phyloP scores from a whole-genome alignment of 352 stramenopile species.

The Phytophthora agathidicida region DNA sequence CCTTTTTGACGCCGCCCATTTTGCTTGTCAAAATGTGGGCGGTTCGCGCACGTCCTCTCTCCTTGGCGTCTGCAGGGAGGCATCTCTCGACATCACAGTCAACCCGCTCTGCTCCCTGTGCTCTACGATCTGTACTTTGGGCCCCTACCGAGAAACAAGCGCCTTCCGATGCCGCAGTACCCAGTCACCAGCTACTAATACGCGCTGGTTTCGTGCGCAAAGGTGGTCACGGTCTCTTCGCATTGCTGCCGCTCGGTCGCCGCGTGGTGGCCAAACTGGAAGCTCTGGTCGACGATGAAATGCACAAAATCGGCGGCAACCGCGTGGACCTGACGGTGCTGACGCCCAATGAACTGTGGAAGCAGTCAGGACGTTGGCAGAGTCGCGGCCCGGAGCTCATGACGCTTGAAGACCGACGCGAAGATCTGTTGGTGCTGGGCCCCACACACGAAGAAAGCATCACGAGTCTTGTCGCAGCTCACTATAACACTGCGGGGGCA shows the following conservation, averaged over 20 bases:
- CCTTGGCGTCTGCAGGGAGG: conserved; percentile 1
- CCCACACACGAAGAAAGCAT: conserved; percentile 89
- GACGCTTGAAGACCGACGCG: conserved; percentile 74
- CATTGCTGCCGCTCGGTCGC: conserved; percentile 77
- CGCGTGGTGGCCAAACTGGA: conserved; percentile 84
- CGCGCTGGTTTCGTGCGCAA: conserved; percentile 90
- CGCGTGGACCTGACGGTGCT: conserved; percentile 85
- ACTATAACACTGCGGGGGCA: conserved; percentile 48
- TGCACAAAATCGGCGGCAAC: conserved; percentile 79
- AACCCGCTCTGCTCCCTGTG: conserved; percentile 13
- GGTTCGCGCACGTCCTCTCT: conserved; percentile 10
- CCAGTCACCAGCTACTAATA: conserved; percentile 86
- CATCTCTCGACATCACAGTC: conserved; percentile 25
- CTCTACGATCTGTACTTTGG: conserved; percentile 64
- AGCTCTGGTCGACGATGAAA: conserved; percentile 81
- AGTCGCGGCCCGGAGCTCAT: conserved; percentile 85
- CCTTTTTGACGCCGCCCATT: conserved; percentile 5
- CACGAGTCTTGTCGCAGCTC: conserved; percentile 73
- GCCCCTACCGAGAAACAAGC: conserved; percentile 79
- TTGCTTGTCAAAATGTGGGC: conserved; percentile 32
- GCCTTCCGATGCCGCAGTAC: conserved; percentile 78
- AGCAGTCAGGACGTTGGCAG: conserved; percentile 85
- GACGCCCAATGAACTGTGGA: conserved; percentile 79
- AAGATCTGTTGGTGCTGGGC: conserved; percentile 69
- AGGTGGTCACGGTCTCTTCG: conserved; percentile 79